Evolutionary conservation across 192 early-diverging fungal species (phyloP).

Genomic region (Backusella parvicylindrica): DNA sequence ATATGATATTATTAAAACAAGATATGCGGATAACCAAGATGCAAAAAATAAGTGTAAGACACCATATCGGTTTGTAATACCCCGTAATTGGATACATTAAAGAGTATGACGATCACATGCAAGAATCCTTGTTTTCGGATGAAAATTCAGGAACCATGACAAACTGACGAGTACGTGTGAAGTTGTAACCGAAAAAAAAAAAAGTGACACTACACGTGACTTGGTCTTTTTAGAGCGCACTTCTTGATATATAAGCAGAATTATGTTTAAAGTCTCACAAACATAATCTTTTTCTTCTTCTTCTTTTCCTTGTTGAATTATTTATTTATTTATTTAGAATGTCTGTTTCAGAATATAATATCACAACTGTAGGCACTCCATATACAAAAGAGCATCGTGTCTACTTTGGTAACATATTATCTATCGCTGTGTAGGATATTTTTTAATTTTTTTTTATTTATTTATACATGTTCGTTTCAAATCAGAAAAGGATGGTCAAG

Average conservation of each 20-base stretch:
- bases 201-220: background rate
- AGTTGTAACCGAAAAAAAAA: background rate
- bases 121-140: background rate
- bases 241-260: background rate
- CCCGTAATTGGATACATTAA: too few relatives aligned
- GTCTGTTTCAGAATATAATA: background rate
- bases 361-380: background rate
- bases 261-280: background rate
- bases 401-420: constrained; percentile 13
- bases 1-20: too few relatives aligned
- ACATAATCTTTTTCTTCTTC: background rate
- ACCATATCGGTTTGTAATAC: too few relatives aligned
- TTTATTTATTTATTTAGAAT: background rate
- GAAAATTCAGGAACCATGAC: background rate
- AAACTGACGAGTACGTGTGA: background rate
- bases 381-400: constrained; percentile 17
- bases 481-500: constrained; percentile 77
- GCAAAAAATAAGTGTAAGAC: background rate
- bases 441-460: too few relatives aligned
- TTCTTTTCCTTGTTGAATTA: background rate
- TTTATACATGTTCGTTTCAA: background rate
- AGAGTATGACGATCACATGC: background rate
- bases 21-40: background rate
- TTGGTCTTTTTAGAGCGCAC: background rate
- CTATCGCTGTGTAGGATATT: background rate